Evolutionary conservation across 208 protist genomes (phyloP), one percentile per base, ranked within the genome.

Genomic region (Crithidia mellificae): DNA sequence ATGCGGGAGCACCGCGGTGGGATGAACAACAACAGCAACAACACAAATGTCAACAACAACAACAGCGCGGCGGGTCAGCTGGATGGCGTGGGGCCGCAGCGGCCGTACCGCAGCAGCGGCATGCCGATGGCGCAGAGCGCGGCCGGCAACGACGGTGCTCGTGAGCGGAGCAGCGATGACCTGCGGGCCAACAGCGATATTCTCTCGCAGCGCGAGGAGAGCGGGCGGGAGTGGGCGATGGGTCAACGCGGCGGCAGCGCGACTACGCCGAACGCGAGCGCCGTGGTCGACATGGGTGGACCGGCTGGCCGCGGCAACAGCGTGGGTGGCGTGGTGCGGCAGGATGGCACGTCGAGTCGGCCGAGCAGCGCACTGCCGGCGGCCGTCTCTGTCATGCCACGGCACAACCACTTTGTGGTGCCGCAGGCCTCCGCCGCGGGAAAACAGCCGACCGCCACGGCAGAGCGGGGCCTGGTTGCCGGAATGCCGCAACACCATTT

Each of bases 91-190:
- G 32, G 38, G 15, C 1, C 46, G 11, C 70, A 63, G 44, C 65
- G 65, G 52, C 70, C 70, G 14, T 75, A 75, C 39, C 70, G 70
- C 20, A 75, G 70, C 55, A 64, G 27, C 39, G 61, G 62, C 3
- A 17, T 64, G 9, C 17, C 70, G 6, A 17, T 34, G 43, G 50
- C 53, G 17, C 14, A 38, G 14, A n/a, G n/a, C n/a, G n/a, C n/a
- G n/a, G n/a, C n/a, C n/a, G 46, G 44, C 55, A 44, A 36, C 44
- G 69, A 68, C 29, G 19, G 22, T 25, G 36, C n/a, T 4, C 46
- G 53, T 6, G 69, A 74, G 59, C 69, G 61, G 53, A 68, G 69
- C 53, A 51, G 55, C 55, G 70, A 75, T 8, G 62, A 68, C 32
- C 24, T 49, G 38, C 62, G 70, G 12, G 47, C 34, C 14, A 52